Evolutionary conservation across 2,329 filamentous ascomycete genomes (phyloP), one percentile per base, ranked within the genome.

Genomic region (Penicillium sp.): DNA sequence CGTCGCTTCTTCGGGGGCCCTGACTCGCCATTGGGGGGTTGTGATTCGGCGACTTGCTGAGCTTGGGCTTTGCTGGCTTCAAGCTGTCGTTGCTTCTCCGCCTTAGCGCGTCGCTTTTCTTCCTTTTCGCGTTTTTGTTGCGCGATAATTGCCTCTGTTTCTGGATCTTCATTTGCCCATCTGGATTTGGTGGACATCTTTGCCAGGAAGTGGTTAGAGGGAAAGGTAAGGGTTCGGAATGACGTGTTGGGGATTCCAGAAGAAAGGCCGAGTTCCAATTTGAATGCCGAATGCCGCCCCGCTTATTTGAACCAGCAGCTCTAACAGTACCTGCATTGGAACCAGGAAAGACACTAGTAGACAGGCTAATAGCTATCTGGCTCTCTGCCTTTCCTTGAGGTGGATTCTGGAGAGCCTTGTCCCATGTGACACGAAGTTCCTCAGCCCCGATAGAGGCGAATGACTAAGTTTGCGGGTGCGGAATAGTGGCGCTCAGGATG

Each of bases 141-240:
- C 16, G 84, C 83, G 52, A 72, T 46, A 41, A 88, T 84, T 35
- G 86, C 78, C 36, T 82, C 87, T 18, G 83, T 82, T 67, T 96
- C 90, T 59, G 90, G 88, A 60, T 88, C 88, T 38, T 87, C 83
- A 64, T 90, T 82, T 57, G 88, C 89, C 93, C 93, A 99, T 71
- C 92, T 84, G 42, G 92, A 96, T 66, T 82, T 83, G 46, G 72
- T 68, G 65, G 75, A 77, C 83, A 87, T 87, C 55, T 47, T 65
- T 33, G 36, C 25, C 41, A 25, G 30, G 30, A 9, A 29, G 27
- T 33, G 27, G 40, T 34, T 34, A 16, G 31, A 39, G 44, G 40
- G 43, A 25, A 30, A 36, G 40, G 43, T 19, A 30, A 36, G 39
- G 45, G 36, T 46, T 41, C 41, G 52, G 56, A 58, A 59, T 60